These are phyloP conservation scores for Neonectria coccinea DNA, from an alignment of 2,329 filamentous ascomycete genomes.

Conservation along the genomic window DNA sequence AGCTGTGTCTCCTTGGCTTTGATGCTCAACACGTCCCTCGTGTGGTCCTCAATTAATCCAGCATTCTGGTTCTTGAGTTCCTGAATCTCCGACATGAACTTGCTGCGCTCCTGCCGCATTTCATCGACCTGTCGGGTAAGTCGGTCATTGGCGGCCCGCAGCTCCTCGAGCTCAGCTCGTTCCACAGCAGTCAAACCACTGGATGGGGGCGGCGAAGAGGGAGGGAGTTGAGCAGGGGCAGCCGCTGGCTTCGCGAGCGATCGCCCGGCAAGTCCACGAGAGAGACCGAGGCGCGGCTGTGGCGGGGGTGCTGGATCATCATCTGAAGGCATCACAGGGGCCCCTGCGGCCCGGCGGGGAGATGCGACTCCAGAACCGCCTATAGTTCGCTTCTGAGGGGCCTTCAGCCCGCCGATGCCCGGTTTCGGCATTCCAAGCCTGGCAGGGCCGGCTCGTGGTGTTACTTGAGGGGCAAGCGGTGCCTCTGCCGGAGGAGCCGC, in stretches of 20 bases:
- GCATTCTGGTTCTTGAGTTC: constrained; percentile 98
- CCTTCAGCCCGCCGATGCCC: constrained; percentile 68
- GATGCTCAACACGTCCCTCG: constrained; percentile 92
- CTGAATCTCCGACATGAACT: constrained; percentile 86
- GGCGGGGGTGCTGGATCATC: constrained; percentile 71
- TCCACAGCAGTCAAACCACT: constrained; percentile 83
- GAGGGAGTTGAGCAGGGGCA: constrained; percentile 61
- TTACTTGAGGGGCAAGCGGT: constrained; percentile 69
- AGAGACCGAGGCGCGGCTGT: constrained; percentile 72
- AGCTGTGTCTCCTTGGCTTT: constrained; percentile 99
- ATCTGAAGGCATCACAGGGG: constrained; percentile 64
- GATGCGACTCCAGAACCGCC: constrained; percentile 63
- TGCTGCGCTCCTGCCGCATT: constrained; percentile 82
- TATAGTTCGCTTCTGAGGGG: constrained; percentile 67
- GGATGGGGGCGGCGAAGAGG: constrained; percentile 68
- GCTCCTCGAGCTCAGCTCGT: constrained; percentile 89
- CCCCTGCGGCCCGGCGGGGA: constrained; percentile 62
- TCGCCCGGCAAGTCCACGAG: constrained; percentile 85
- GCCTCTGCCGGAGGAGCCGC: constrained; percentile 60
- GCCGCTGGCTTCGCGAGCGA: constrained; percentile 81
- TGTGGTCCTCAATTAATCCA: constrained; percentile 96
- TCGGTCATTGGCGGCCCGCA: constrained; percentile 85
- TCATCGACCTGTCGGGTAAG: constrained; percentile 82
- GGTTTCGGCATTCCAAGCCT: constrained; percentile 64
- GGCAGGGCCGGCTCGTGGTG: constrained; percentile 60